phyloP scores from a whole-genome alignment of 163 green algal genomes.

The Prototheca wickerhamii region DNA sequence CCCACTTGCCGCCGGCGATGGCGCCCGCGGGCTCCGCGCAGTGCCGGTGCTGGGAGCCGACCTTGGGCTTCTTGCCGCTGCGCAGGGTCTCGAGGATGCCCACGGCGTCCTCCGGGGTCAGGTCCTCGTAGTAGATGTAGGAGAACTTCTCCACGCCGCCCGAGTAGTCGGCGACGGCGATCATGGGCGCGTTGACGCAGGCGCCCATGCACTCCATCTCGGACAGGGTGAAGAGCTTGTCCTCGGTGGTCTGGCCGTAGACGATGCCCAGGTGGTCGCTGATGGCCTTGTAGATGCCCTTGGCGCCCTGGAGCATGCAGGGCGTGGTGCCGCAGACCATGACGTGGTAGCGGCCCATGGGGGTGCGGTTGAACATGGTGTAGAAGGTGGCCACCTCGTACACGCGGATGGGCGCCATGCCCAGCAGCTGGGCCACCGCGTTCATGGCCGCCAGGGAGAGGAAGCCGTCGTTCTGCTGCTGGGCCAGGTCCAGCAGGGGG shows the following conservation, averaged over 20 bases:
- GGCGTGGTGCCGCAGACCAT: constrained; percentile 96
- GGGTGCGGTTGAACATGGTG: constrained; percentile 98
- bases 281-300: constrained; percentile 79
- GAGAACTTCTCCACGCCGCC: constrained; percentile 86
- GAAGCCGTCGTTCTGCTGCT: constrained; percentile 94
- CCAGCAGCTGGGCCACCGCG: constrained; percentile 72
- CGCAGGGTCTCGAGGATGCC: constrained; percentile 75
- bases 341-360: constrained; percentile 95
- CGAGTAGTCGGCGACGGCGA: constrained; percentile 92
- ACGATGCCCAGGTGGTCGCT: constrained; percentile 77
- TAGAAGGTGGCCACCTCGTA: constrained; percentile 99
- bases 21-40: constrained; percentile 73
- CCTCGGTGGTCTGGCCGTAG: constrained; percentile 80
- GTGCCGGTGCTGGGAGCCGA: constrained; percentile 67
- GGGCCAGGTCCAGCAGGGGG: constrained; percentile 90
- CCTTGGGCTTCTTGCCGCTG: constrained; percentile 69
- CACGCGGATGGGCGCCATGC: constrained; percentile 85
- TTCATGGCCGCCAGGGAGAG: constrained; percentile 90
- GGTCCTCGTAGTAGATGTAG: constrained; percentile 99
- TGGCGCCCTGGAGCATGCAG: constrained; percentile 86
- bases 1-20: constrained; percentile 63
- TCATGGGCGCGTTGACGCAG: constrained; percentile 99
- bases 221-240: constrained; percentile 93
- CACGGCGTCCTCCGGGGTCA: constrained; percentile 73
- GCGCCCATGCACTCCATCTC: constrained; percentile 99